Evolutionary conservation across 306 rosid genomes (phyloP).

Genomic region (Quercus berberidifolia): DNA sequence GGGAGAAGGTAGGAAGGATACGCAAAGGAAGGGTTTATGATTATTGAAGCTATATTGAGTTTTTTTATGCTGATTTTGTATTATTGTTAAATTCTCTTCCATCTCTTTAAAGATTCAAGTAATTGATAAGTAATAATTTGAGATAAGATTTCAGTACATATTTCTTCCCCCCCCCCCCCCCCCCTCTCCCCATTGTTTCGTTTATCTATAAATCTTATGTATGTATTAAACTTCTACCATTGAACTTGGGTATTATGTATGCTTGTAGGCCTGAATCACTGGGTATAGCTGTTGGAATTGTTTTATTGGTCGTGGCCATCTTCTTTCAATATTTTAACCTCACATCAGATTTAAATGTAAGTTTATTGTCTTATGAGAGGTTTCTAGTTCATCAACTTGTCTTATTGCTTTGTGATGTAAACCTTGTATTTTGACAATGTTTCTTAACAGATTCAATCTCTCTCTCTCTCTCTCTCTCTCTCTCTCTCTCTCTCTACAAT

Average conservation of each 20-base stretch:
- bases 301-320: constrained; percentile 75
- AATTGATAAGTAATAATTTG: too few relatives aligned
- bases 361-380: too few relatives aligned
- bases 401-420: too few relatives aligned
- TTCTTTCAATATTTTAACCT: constrained; percentile 53
- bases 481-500: too few relatives aligned
- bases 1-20: neutral
- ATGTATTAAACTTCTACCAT: neutral
- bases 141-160: too few relatives aligned
- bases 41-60: neutral
- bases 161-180: neutral
- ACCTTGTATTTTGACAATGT: too few relatives aligned
- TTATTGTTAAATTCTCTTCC: neutral
- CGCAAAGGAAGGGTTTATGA: neutral
- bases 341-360: too few relatives aligned
- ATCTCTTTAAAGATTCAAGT: too few relatives aligned
- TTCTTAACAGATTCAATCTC: too few relatives aligned
- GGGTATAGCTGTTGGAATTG: constrained; percentile 87
- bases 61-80: neutral
- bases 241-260: constrained; percentile 10
- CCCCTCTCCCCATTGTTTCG: neutral
- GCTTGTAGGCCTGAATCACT: constrained; percentile 84
- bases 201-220: neutral
- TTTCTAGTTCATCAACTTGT: too few relatives aligned
- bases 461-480: too few relatives aligned